A percentile compares a stretch with the other conserved stretches of the same genome.
These are phyloP conservation scores for Alternaria arbusti DNA, from an alignment of 2,329 filamentous ascomycete genomes.

Conservation along the genomic window DNA sequence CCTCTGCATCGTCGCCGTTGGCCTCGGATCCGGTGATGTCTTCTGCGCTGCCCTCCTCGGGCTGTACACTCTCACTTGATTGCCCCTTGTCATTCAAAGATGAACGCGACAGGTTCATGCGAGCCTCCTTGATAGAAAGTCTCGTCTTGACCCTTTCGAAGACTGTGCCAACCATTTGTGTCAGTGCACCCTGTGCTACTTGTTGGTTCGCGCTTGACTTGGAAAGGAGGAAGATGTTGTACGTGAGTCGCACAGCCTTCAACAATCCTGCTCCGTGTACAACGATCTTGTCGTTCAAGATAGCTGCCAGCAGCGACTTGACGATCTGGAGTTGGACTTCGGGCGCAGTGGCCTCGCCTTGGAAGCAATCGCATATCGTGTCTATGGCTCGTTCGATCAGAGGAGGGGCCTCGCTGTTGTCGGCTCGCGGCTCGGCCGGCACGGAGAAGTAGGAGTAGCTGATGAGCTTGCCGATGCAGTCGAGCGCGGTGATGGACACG, in stretches of 20 bases:
- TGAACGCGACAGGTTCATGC: constrained; percentile 61
- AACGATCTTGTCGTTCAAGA: constrained; percentile 98
- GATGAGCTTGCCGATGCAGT: constrained; percentile 98
- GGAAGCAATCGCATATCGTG: constrained; percentile 99
- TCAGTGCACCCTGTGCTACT: constrained; percentile 93
- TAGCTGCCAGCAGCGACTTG: constrained; percentile 92
- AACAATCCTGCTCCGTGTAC: constrained; percentile 95
- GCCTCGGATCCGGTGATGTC: constrained; percentile 32
- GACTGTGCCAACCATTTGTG: constrained; percentile 98
- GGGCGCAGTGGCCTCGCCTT: constrained; percentile 88
- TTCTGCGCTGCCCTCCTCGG: constrained; percentile 34
- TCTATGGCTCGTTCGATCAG: constrained; percentile 98
- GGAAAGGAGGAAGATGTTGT: constrained; percentile 97
- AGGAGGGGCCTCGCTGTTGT: constrained; percentile 61
- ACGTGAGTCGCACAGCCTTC: constrained; percentile 96
- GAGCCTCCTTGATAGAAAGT: constrained; percentile 84
- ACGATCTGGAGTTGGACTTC: constrained; percentile 98
- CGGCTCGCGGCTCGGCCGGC: constrained; percentile 55
- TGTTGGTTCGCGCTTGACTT: constrained; percentile 95
- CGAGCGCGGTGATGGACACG: constrained; percentile 86
- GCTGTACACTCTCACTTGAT: constrained; percentile 41
- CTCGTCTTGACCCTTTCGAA: constrained; percentile 92
- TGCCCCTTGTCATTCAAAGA: constrained; percentile 48
- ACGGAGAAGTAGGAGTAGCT: constrained; percentile 98
- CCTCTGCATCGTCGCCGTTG: constrained; percentile 51